Conservation (phyloP, 2,329 filamentous ascomycete genomes). For the Cordyceps fumosorosea region DNA sequence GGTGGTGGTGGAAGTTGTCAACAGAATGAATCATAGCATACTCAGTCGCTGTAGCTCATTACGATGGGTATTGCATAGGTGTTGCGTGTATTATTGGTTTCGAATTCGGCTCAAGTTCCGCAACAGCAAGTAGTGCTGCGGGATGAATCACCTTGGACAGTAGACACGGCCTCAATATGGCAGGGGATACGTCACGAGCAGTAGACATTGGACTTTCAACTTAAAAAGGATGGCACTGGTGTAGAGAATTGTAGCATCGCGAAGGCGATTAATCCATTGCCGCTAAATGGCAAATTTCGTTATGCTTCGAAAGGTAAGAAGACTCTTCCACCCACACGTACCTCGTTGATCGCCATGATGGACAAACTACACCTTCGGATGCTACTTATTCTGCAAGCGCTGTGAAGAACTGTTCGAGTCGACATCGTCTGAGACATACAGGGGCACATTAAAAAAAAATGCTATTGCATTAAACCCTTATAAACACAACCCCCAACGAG, state of each 20-base stretch:
- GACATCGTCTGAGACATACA: slow-evolving; percentile 7
- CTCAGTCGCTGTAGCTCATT: background rate
- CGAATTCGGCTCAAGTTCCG: background rate
- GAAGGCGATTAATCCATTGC: background rate
- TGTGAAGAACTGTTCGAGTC: slow-evolving; percentile 3
- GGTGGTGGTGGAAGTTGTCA: background rate
- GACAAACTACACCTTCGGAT: background rate
- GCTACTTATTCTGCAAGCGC: background rate
- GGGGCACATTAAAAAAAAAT: background rate
- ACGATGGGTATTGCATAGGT: background rate
- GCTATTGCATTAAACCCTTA: background rate
- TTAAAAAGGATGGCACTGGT: background rate
- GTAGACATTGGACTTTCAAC: background rate
- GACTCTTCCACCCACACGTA: no score
- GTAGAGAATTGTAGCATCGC: background rate
- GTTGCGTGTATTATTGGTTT: background rate
- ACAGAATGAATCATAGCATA: slow-evolving; percentile 1
- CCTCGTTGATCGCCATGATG: slow-evolving; percentile 1
- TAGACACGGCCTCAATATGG: background rate
- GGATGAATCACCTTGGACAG: slow-evolving; percentile 6
- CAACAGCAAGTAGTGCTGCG: background rate
- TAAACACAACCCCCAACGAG: background rate
- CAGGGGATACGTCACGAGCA: no score
- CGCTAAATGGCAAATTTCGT: background rate
- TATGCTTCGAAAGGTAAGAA: background rate